Evolutionary conservation across 345 rosid species (phyloP).

Genomic region (Aquilaria sinensis): DNA sequence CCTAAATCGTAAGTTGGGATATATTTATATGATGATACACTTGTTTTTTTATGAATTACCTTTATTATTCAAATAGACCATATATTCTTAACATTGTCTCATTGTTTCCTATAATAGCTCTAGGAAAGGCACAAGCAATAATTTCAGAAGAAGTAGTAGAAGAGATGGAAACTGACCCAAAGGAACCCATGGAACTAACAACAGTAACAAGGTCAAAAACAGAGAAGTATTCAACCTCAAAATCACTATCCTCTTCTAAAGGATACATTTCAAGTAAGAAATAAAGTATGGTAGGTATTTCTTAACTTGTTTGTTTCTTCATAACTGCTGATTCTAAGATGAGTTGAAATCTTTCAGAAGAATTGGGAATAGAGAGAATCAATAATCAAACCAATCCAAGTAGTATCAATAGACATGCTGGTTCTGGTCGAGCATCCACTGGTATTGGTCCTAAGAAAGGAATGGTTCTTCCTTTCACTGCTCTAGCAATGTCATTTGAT

Average conservation of each 20-base stretch:
- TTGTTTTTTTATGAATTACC: neutral
- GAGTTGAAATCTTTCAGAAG: constrained; percentile 27
- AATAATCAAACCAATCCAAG: constrained; percentile 18
- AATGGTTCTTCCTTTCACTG: constrained; percentile 79
- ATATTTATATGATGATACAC: neutral
- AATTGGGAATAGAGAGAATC: constrained; percentile 31
- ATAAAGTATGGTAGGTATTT: neutral
- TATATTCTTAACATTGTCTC: neutral
- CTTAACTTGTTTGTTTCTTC: neutral
- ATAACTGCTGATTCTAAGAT: neutral
- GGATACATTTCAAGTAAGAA: constrained; percentile 37
- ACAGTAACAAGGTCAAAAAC: constrained; percentile 8
- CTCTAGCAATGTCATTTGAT: constrained; percentile 72
- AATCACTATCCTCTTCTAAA: constrained; percentile 33
- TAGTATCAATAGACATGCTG: constrained; percentile 24
- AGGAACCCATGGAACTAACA: constrained; percentile 17
- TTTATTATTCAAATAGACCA: neutral
- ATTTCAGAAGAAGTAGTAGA: constrained; percentile 43
- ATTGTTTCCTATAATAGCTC: constrained; percentile 35
- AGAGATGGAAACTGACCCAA: constrained; percentile 26
- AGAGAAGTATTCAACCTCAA: constrained; percentile 6
- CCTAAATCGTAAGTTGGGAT: constrained; percentile 48
- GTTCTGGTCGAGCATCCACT: constrained; percentile 24
- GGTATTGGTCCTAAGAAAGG: constrained; percentile 52
- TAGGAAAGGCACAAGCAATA: constrained; percentile 55